These are phyloP conservation scores for Stipa capillata DNA, from an alignment of 176 grass and related monocot genomes.

Conservation along the genomic window DNA sequence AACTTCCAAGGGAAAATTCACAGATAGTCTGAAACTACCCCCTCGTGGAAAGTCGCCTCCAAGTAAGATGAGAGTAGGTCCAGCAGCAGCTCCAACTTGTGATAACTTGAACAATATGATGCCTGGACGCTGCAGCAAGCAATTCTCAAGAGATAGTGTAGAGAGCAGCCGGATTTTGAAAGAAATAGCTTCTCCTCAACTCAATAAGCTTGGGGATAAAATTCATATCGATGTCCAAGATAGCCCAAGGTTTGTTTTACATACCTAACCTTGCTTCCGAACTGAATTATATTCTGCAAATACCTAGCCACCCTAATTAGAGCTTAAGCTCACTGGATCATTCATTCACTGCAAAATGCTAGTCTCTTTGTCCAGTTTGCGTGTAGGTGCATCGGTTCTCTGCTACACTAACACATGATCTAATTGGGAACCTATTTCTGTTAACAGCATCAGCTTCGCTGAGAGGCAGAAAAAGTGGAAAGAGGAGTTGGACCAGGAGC, in stretches of 20 bases:
- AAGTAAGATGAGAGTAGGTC: slow-evolving; percentile 42
- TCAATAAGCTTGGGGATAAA: slow-evolving; percentile 47
- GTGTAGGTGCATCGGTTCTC: not conserved
- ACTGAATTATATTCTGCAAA: not conserved
- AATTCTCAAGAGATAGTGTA: slow-evolving; percentile 38
- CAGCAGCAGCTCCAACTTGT: slow-evolving; percentile 24
- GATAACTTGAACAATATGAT: slow-evolving; percentile 43
- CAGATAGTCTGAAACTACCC: slow-evolving; percentile 58
- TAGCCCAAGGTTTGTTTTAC: slow-evolving; percentile 45
- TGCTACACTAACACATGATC: slow-evolving; percentile 8
- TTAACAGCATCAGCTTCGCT: slow-evolving; percentile 54
- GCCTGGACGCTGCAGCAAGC: slow-evolving; percentile 61
- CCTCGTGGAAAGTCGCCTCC: slow-evolving; percentile 58
- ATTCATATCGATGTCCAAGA: slow-evolving; percentile 47
- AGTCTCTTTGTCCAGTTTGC: not conserved
- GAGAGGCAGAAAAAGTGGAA: slow-evolving; percentile 86
- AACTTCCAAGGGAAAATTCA: slow-evolving; percentile 53
- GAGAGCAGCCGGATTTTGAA: slow-evolving; percentile 55
- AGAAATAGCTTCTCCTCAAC: slow-evolving; percentile 75
- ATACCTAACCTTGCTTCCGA: not conserved
- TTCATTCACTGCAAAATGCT: not conserved
- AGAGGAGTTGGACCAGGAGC: slow-evolving; percentile 86
- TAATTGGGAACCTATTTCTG: slow-evolving; percentile 22
- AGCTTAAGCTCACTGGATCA: not conserved
- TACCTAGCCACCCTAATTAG: not conserved